Evolutionary conservation across 2,329 filamentous ascomycete species (phyloP).

Genomic region (Clonostachys rosea): DNA sequence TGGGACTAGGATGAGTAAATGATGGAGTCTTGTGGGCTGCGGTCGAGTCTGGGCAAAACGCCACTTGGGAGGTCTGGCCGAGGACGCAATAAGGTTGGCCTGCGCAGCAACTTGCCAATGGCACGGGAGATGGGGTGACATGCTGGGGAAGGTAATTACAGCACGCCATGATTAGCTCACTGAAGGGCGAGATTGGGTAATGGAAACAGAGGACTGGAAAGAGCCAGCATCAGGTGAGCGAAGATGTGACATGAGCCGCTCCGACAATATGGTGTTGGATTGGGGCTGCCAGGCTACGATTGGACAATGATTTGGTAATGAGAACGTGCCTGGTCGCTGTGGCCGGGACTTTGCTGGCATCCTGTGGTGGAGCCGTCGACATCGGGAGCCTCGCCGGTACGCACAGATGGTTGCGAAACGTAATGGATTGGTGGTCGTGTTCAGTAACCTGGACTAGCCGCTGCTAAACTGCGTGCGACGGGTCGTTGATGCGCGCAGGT

Average conservation of each 20-base stretch:
- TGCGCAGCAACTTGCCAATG: not conserved
- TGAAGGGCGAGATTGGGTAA: constrained; percentile 38
- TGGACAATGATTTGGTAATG: constrained; percentile 30
- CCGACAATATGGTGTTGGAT: not conserved
- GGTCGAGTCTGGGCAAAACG: too few species aligned
- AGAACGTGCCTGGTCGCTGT: constrained; percentile 15
- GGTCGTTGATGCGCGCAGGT: too few species aligned
- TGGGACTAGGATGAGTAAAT: too few species aligned
- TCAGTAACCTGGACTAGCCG: too few species aligned
- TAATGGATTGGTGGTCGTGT: constrained; percentile 12
- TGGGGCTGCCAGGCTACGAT: constrained; percentile 9
- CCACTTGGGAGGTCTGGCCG: too few species aligned
- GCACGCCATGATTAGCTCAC: constrained; percentile 16
- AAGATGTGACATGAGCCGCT: not conserved
- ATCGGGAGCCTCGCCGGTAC: too few species aligned
- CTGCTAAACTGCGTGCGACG: too few species aligned
- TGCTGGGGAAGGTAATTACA: not conserved
- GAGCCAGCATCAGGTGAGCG: constrained; percentile 1
- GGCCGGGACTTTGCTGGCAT: too few species aligned
- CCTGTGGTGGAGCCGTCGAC: too few species aligned
- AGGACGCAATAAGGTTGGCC: not conserved
- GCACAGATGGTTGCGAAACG: constrained; percentile 12
- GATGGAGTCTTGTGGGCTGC: too few species aligned
- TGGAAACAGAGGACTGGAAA: constrained; percentile 36
- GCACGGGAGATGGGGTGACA: too few species aligned